Percentiles rank a stretch among this genome's conserved stretches.
These are phyloP conservation scores for Mayamaea pseudoterrestris DNA, from an alignment of 108 stramenopile genomes.

Conservation along the genomic window DNA sequence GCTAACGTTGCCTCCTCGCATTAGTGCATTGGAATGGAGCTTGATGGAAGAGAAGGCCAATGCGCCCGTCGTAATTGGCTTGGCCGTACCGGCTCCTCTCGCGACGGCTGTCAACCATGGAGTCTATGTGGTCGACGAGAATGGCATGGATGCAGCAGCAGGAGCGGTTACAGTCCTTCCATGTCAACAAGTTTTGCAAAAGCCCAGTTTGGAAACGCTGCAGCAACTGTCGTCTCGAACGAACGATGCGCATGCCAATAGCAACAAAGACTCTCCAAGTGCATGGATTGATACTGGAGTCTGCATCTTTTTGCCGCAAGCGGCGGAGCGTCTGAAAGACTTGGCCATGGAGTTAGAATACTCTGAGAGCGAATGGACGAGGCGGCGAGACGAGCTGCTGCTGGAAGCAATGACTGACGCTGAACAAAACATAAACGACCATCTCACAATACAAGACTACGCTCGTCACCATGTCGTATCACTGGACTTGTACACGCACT, in stretches of 20 bases:
- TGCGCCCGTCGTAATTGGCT: conserved; percentile 32
- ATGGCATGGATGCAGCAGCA: neutral
- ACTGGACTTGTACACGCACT: conserved; percentile 46
- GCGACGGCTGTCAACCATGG: conserved; percentile 69
- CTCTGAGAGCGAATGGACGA: conserved; percentile 3
- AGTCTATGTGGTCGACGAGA: conserved; percentile 38
- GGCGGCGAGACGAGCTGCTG: neutral
- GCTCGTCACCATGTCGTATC: conserved; percentile 17
- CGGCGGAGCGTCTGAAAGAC: conserved; percentile 21
- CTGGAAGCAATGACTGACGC: neutral
- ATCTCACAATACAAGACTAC: no score
- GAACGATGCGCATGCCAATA: conserved; percentile 7
- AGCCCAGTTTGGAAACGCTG: conserved; percentile 44
- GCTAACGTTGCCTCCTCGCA: conserved; percentile 18
- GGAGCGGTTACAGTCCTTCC: conserved; percentile 2
- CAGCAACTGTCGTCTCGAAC: conserved; percentile 4
- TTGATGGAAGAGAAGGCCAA: conserved; percentile 1
- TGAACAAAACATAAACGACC: no score
- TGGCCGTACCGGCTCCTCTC: conserved; percentile 64
- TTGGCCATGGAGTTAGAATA: conserved; percentile 22
- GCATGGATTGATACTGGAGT: conserved; percentile 83
- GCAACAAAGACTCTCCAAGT: no score
- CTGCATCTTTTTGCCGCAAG: conserved; percentile 46
- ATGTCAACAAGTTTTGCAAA: conserved; percentile 37
- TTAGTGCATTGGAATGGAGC: neutral